Conservation (phyloP, 441 rosid species). For the Hura crepitans region DNA sequence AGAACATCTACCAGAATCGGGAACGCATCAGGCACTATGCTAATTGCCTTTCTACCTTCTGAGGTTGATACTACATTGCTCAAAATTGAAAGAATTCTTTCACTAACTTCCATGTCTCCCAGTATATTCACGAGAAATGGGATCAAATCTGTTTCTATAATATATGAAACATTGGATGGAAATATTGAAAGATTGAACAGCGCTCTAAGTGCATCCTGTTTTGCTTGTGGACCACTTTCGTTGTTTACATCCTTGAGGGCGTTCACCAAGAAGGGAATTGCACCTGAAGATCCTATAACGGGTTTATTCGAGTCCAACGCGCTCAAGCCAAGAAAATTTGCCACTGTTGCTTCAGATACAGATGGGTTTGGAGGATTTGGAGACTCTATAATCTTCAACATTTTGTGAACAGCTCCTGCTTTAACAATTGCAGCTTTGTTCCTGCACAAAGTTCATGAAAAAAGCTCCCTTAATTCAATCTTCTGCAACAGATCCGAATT, state of each 20-base stretch:
- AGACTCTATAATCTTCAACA: slow-evolving; percentile 75
- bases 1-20: slow-evolving; percentile 71
- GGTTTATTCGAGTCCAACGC: slow-evolving; percentile 87
- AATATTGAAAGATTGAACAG: slow-evolving; percentile 79
- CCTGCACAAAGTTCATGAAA: slow-evolving; percentile 34
- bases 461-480: not conserved
- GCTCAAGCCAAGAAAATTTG: slow-evolving; percentile 88
- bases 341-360: slow-evolving; percentile 80
- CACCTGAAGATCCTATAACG: slow-evolving; percentile 91
- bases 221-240: slow-evolving; percentile 51
- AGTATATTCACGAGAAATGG: slow-evolving; percentile 49
- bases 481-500: not conserved
- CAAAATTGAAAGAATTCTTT: slow-evolving; percentile 67
- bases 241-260: slow-evolving; percentile 40
- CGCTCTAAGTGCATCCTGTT: slow-evolving; percentile 83
- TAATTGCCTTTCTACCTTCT: slow-evolving; percentile 77
- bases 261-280: slow-evolving; percentile 70
- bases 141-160: slow-evolving; percentile 60
- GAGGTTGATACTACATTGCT: slow-evolving; percentile 71
- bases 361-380: slow-evolving; percentile 41
- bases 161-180: slow-evolving; percentile 48
- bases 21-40: slow-evolving; percentile 56
- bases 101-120: slow-evolving; percentile 93
- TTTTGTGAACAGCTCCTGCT: slow-evolving; percentile 91
- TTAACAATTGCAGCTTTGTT: slow-evolving; percentile 97